Conservation (phyloP, 2,329 filamentous ascomycete species). For the Ophiostoma triangulosporum region DNA sequence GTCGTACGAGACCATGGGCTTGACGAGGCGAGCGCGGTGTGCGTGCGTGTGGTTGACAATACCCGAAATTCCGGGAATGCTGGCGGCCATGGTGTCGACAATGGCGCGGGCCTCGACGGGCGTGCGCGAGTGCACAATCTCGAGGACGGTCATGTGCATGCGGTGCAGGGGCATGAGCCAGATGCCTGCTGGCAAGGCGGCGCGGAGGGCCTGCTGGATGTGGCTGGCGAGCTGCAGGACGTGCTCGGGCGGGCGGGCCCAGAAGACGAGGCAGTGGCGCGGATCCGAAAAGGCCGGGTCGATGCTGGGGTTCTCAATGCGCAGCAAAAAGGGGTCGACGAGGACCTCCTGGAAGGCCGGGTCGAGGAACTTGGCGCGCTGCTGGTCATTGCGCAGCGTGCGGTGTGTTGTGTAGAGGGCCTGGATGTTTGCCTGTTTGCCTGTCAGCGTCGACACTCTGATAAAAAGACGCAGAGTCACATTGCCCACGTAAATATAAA, state of each 20-base stretch:
- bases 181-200: slow-evolving; percentile 43
- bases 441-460: background rate
- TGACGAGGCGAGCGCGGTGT: slow-evolving; percentile 63
- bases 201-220: slow-evolving; percentile 53
- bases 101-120: slow-evolving; percentile 52
- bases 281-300: slow-evolving; percentile 61
- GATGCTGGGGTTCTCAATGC: slow-evolving; percentile 48
- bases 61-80: slow-evolving; percentile 39
- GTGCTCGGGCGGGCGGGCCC: slow-evolving; percentile 67
- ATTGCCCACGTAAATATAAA: background rate
- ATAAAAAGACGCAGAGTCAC: background rate
- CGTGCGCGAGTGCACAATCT: slow-evolving; percentile 70
- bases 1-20: slow-evolving; percentile 73
- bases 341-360: slow-evolving; percentile 54
- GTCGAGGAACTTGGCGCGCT: slow-evolving; percentile 59
- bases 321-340: slow-evolving; percentile 62
- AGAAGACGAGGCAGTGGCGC: slow-evolving; percentile 74
- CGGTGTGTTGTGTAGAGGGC: slow-evolving; percentile 62
- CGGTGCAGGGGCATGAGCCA: slow-evolving; percentile 74
- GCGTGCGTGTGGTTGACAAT: slow-evolving; percentile 48
- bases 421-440: slow-evolving; percentile 49
- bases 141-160: slow-evolving; percentile 76
- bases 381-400: slow-evolving; percentile 58
- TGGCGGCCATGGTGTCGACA: slow-evolving; percentile 38
- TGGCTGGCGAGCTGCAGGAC: slow-evolving; percentile 52